Base-by-base conservation (phyloP, 176 grass and related monocot genomes). In the Alopecurus myosuroides region DNA sequence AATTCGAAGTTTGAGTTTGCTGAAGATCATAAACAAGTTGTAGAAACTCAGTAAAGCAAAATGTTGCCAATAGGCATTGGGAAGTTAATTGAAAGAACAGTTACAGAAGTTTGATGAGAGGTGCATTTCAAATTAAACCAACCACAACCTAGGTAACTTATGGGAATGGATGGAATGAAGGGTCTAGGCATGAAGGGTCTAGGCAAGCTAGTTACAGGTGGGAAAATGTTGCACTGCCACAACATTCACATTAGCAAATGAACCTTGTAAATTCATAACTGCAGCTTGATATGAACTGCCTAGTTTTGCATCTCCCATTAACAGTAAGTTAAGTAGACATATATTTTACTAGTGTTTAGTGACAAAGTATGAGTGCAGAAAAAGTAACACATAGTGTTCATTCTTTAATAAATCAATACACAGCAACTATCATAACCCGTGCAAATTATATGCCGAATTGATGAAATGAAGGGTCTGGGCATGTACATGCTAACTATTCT, bases 1-100 rank as follows among this genome's bases (percentile, higher is more conserved):
- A 99, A 63, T 88, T 99, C 91, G 33, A 88, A 92, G 79, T 96
- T 99, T 29, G 93, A 99, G 89, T 99, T 99, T 85, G 97, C 97
- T 99, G 93, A 81, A 90, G 62, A 77, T 71, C 39, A 79, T 76
- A 70, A 45, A 23, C 42, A 81, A 62, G 18, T 71, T 35, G 1
- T 26, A 20, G 85, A 42, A 49, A 55, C 22, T 84, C 19, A 77
- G 60, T 50, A 84, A n/a, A 68, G 7, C 23, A 56, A 37, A 11
- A 76, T 44, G 64, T 82, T 70, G 3, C 31, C 8, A 63, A 33
- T 41, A 68, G 51, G 19, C 37, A 74, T 46, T 22, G 0, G 12
- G 51, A 71, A 81, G 34, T 61, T 22, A 81, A 75, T 76, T 3
- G 62, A 50, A 67, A 13, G 34, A 50, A 3, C 42, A 89, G 55